Evolutionary conservation across 2,329 filamentous ascomycete species (phyloP), one percentile per base, ranked within the genome.

Genomic region (Xylaria hypoxylon): DNA sequence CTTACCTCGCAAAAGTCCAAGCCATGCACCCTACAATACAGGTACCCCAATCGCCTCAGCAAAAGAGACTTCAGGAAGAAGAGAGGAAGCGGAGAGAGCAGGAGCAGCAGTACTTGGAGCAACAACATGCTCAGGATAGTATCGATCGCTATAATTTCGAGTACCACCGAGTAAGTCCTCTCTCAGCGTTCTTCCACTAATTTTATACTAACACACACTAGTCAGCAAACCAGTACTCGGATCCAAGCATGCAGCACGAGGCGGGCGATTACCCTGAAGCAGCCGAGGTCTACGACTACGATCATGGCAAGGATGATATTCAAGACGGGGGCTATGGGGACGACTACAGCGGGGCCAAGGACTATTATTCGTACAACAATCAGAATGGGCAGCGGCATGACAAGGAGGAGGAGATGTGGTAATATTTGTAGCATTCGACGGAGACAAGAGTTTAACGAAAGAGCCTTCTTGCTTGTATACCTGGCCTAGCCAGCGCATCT

Each of bases 21-120:
- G 94, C 96, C 75, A 97, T 97, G 93, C 96, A 99, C 79, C 96
- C 96, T 48, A 93, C 97, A 76, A 92, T 97, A 81, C 92, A 96
- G 74, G 90, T 97, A 48, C 93, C 93, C n/a, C 87, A 92, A 40
- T 94, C 92, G 17, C 89, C 92, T 40, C 93, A 94, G 73, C 90
- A 91, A 76, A 88, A 87, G 75, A 83, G 84, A 59, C 79, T 87
- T 59, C 86, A 89, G 67, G 85, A 88, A 69, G 73, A 77, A 68
- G 72, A 76, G 65, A 80, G 83, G 56, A 79, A 80, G 51, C 80
- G 84, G 38, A 84, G 83, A 70, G 83, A 83, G 61, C 81, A 84
- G 67, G 83, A 85, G 71, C 78, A 85, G 71, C 73, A 84, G 69
- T 82, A 84, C 64, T 68, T 83, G 65, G 79, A 82, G 55, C 82